Conservation (phyloP, 106 monocot species). For the Phalaenopsis aphrodite region DNA sequence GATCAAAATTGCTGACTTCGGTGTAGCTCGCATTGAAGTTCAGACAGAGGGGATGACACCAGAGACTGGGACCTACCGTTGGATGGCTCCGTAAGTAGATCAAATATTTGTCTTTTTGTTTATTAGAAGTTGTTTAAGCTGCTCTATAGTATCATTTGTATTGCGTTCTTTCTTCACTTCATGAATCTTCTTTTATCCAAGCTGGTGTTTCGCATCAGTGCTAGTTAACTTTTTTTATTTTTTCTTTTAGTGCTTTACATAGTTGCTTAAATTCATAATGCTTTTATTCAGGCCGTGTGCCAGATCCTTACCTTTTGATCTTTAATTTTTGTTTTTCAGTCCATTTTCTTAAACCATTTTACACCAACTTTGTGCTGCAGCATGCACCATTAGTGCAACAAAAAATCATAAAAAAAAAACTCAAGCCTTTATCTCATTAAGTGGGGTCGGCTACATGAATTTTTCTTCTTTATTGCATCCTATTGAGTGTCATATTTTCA, state of each 20-base stretch:
- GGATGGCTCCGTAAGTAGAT: conserved; percentile 47
- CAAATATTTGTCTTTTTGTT: background rate
- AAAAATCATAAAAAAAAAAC: too few species aligned
- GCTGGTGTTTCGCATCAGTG: background rate
- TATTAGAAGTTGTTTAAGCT: background rate
- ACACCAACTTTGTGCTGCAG: background rate
- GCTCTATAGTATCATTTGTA: background rate
- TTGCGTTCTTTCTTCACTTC: background rate
- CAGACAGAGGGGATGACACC: conserved; percentile 50
- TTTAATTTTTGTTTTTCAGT: background rate
- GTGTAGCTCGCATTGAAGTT: conserved; percentile 37
- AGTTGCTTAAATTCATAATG: background rate
- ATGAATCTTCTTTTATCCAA: background rate
- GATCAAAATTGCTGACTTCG: conserved; percentile 42
- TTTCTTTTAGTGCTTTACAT: background rate
- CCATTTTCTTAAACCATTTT: background rate
- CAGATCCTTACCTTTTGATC: background rate
- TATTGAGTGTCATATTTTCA: too few species aligned
- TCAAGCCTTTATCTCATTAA: too few species aligned
- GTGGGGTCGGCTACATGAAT: too few species aligned
- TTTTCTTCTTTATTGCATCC: too few species aligned
- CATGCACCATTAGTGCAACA: background rate
- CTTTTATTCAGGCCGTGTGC: background rate
- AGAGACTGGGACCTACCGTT: conserved; percentile 45
- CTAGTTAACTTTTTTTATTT: background rate